A percentile compares a stretch with the other conserved stretches of the same genome.
phyloP scores from a whole-genome alignment of 2,329 filamentous ascomycete genomes.

The Capronia coronata region DNA sequence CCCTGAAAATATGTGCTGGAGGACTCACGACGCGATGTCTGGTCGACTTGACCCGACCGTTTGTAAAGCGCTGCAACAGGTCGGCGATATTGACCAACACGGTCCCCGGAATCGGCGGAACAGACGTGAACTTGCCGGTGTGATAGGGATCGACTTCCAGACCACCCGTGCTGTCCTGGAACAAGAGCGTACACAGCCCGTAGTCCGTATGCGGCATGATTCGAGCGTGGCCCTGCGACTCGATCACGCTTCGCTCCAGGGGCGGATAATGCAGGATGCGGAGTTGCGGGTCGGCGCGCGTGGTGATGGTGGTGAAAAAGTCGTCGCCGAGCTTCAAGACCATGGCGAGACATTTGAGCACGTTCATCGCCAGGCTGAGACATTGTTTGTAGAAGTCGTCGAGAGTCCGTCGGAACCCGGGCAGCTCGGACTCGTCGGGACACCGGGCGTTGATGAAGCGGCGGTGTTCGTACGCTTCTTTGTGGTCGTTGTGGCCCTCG shows the following conservation, averaged over 20 bases:
- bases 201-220: conserved; percentile 37
- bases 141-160: conserved; percentile 37
- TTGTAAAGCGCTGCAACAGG: conserved; percentile 47
- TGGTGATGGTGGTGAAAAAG: conserved; percentile 50
- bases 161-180: conserved; percentile 44
- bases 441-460: conserved; percentile 21
- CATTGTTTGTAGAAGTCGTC: conserved; percentile 40
- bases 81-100: conserved; percentile 50
- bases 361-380: conserved; percentile 45
- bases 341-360: conserved; percentile 51
- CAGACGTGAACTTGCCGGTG: conserved; percentile 19
- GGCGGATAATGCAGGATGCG: conserved; percentile 33
- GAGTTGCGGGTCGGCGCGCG: conserved; percentile 40
- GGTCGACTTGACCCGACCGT: conserved; percentile 47
- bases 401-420: conserved; percentile 42
- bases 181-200: conserved; percentile 44
- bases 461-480: conserved; percentile 24
- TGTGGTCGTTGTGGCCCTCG: conserved; percentile 23
- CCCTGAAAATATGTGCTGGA: conserved; percentile 20
- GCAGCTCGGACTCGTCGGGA: conserved; percentile 33
- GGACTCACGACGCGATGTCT: conserved; percentile 43
- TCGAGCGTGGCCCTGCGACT: conserved; percentile 11
- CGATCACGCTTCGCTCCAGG: conserved; percentile 30
- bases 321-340: conserved; percentile 49
- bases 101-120: conserved; percentile 39